Conservation (phyloP, 1,284 basidiomycete genomes). For the Exobasidium rhododendri region DNA sequence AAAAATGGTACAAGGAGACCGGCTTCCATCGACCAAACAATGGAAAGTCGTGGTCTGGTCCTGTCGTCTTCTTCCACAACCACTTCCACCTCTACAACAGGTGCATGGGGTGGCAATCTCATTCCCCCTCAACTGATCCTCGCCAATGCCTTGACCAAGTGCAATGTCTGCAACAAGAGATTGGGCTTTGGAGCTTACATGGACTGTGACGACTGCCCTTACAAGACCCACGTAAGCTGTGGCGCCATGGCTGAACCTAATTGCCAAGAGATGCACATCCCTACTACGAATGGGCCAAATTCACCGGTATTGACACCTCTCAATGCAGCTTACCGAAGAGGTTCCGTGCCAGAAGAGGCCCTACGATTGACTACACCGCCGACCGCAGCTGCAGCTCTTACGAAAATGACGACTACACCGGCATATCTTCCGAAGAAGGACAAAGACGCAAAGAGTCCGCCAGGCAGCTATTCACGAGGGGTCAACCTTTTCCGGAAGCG, state of each 20-base stretch:
- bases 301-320: neutral
- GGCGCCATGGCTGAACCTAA: conserved; percentile 41
- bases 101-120: conserved; percentile 24
- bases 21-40: conserved; percentile 16
- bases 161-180: conserved; percentile 43
- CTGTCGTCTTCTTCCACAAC: conserved; percentile 21
- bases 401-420: neutral
- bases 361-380: neutral
- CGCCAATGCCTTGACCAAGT: conserved; percentile 45
- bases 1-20: conserved; percentile 46
- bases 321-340: neutral
- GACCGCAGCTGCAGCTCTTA: neutral
- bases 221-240: conserved; percentile 48
- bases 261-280: conserved; percentile 41
- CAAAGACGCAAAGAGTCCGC: neutral
- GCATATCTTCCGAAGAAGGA: neutral
- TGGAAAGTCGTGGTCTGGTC: conserved; percentile 17
- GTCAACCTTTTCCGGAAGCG: neutral
- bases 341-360: neutral
- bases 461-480: neutral
- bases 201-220: conserved; percentile 52
- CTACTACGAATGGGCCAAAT: conserved; percentile 5
- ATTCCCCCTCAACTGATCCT: conserved; percentile 47
- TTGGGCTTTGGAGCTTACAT: conserved; percentile 49
- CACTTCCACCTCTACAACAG: conserved; percentile 4